phyloP scores from a whole-genome alignment of 768 basidiomycete species.

The Daedaleopsis sinensis region DNA sequence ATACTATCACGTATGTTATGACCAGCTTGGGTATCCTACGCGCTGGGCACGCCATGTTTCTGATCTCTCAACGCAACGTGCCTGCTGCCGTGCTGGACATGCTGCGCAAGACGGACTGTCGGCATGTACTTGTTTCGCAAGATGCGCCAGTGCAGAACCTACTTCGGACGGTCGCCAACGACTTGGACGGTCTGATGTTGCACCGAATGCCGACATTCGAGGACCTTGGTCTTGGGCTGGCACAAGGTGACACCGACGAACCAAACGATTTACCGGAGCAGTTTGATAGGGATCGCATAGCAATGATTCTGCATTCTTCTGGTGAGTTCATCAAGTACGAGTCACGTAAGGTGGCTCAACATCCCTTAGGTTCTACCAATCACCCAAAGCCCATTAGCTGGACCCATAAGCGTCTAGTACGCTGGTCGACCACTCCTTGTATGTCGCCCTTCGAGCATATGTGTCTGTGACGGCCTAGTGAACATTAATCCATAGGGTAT shows the following conservation, averaged over 20 bases:
- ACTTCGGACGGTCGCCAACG: not conserved
- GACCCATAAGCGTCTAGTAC: conserved; percentile 9
- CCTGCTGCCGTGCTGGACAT: conserved; percentile 35
- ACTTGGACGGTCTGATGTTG: conserved; percentile 1
- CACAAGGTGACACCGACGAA: not conserved
- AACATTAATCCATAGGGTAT: not conserved
- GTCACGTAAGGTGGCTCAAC: not conserved
- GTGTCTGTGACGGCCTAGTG: not conserved
- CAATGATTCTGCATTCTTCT: conserved; percentile 18
- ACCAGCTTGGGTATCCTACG: conserved; percentile 23
- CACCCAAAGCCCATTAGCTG: conserved; percentile 22
- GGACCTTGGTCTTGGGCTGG: conserved; percentile 3
- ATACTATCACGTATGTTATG: conserved; percentile 28
- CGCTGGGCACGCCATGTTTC: conserved; percentile 32
- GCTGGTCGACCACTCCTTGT: conserved; percentile 8
- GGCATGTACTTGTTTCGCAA: conserved; percentile 11
- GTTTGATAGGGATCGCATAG: not conserved
- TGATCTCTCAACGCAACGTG: conserved; percentile 39
- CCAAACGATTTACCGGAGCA: not conserved
- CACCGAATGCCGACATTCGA: conserved; percentile 7
- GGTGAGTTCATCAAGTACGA: not conserved
- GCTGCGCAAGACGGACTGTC: conserved; percentile 6
- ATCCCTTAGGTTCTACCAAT: conserved; percentile 19
- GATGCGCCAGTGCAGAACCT: conserved; percentile 9
- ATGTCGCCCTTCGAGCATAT: not conserved